Evolutionary conservation across 148 eudicot genomes (phyloP).

Genomic region (Mesembryanthemum crystallinum): DNA sequence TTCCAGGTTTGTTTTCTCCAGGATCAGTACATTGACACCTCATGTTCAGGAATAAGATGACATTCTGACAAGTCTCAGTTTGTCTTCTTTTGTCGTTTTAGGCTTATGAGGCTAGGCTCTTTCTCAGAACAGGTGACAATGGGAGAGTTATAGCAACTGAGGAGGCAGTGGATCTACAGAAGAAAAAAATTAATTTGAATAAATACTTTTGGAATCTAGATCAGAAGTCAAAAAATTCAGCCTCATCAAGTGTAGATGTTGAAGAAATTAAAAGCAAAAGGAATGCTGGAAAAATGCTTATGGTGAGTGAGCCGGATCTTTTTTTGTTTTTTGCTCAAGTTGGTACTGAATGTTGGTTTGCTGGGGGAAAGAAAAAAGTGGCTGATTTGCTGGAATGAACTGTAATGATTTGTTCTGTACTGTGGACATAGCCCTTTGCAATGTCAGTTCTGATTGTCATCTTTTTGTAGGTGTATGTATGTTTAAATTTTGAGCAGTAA

Average conservation of each 20-base stretch:
- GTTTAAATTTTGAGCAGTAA: no score
- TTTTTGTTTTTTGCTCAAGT: background rate
- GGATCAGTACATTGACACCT: background rate
- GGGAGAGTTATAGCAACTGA: slow-evolving; percentile 66
- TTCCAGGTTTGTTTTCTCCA: slow-evolving; percentile 59
- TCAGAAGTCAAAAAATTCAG: slow-evolving; percentile 39
- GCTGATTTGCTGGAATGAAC: background rate
- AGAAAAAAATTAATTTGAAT: slow-evolving; percentile 55
- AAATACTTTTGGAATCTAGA: slow-evolving; percentile 58
- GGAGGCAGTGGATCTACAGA: slow-evolving; percentile 71
- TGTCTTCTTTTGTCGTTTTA: slow-evolving; percentile 20
- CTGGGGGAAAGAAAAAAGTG: background rate
- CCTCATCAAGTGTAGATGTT: slow-evolving; percentile 32
- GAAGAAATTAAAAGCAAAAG: slow-evolving; percentile 62
- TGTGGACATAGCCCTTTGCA: no score
- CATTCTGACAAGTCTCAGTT: slow-evolving; percentile 2
- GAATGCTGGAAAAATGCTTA: slow-evolving; percentile 58
- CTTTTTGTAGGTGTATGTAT: no score
- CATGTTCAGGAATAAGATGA: background rate
- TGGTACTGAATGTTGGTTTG: background rate
- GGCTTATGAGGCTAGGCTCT: slow-evolving; percentile 95
- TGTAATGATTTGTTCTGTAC: background rate
- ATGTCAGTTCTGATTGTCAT: no score
- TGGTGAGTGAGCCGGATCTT: slow-evolving; percentile 44
- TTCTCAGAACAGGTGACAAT: slow-evolving; percentile 62